These are phyloP conservation scores for Thyridium curvatum DNA, from an alignment of 2,329 filamentous ascomycete genomes.

Conservation along the genomic window DNA sequence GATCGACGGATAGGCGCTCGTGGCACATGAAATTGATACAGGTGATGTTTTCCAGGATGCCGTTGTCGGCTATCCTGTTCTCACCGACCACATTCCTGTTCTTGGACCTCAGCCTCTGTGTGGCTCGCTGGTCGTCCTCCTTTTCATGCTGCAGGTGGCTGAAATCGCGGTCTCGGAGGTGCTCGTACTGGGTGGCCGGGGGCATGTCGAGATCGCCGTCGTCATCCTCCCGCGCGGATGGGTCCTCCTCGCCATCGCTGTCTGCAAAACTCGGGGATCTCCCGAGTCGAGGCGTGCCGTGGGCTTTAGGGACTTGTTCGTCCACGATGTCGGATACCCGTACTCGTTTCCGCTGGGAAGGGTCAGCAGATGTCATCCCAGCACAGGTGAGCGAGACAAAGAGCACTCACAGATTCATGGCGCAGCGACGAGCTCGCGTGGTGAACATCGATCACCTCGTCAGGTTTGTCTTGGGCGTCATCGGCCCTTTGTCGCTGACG, in stretches of 20 bases:
- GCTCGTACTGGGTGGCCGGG: constrained; percentile 54
- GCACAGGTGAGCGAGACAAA: background rate
- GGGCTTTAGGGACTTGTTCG: constrained; percentile 24
- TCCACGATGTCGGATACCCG: constrained; percentile 12
- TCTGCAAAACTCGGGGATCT: no score
- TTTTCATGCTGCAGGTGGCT: constrained; percentile 50
- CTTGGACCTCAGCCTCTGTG: constrained; percentile 49
- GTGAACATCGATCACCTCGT: constrained; percentile 26
- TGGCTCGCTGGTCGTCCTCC: constrained; percentile 56
- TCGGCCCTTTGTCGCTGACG: constrained; percentile 31
- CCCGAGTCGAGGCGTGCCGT: constrained; percentile 9
- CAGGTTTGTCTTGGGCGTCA: constrained; percentile 14
- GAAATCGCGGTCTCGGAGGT: constrained; percentile 53
- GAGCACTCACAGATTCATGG: constrained; percentile 28
- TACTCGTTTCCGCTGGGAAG: constrained; percentile 14
- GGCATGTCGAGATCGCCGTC: constrained; percentile 26
- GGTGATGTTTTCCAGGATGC: constrained; percentile 80
- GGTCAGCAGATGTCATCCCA: constrained; percentile 6
- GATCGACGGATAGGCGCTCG: constrained; percentile 66
- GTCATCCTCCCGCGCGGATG: constrained; percentile 20
- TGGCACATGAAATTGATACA: constrained; percentile 98
- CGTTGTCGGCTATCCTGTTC: constrained; percentile 73
- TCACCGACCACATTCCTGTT: constrained; percentile 44
- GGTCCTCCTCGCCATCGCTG: constrained; percentile 6
- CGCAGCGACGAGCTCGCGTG: constrained; percentile 33